phyloP scores from a whole-genome alignment of 306 rosid genomes.

The Myrica gale region DNA sequence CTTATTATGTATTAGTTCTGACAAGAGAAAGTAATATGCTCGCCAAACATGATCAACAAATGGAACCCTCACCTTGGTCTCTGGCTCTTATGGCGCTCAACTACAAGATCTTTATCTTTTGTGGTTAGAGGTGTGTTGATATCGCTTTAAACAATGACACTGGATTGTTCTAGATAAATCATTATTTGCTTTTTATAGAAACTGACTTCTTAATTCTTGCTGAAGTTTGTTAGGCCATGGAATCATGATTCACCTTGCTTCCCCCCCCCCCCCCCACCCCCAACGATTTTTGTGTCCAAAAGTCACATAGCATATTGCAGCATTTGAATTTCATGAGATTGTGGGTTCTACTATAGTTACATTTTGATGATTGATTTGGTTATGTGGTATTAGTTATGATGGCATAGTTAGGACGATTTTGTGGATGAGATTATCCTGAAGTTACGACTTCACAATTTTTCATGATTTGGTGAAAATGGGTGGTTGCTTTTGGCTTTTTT shows the following conservation, averaged over 20 bases:
- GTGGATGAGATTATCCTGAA: neutral
- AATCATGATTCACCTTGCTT: neutral
- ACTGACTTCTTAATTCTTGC: neutral
- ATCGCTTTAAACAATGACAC: neutral
- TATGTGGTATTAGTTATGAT: neutral
- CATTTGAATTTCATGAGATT: neutral
- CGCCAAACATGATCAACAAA: neutral
- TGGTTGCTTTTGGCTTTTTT: neutral
- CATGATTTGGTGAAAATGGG: neutral
- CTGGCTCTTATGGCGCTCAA: neutral
- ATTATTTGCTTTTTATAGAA: neutral
- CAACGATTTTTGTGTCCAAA: neutral
- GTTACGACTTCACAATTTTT: neutral
- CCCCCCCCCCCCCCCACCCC: too few relatives aligned
- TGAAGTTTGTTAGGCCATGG: neutral
- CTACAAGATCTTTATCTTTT: neutral
- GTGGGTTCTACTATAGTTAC: neutral
- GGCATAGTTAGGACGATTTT: neutral
- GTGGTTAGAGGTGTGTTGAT: neutral
- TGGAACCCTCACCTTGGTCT: neutral
- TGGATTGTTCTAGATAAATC: neutral
- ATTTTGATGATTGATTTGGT: neutral
- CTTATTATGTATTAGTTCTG: constrained; percentile 17
- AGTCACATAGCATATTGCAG: neutral
- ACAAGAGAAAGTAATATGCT: constrained; percentile 2